phyloP scores from a whole-genome alignment of 1,284 basidiomycete genomes.

The Ustilago cynodontis region DNA sequence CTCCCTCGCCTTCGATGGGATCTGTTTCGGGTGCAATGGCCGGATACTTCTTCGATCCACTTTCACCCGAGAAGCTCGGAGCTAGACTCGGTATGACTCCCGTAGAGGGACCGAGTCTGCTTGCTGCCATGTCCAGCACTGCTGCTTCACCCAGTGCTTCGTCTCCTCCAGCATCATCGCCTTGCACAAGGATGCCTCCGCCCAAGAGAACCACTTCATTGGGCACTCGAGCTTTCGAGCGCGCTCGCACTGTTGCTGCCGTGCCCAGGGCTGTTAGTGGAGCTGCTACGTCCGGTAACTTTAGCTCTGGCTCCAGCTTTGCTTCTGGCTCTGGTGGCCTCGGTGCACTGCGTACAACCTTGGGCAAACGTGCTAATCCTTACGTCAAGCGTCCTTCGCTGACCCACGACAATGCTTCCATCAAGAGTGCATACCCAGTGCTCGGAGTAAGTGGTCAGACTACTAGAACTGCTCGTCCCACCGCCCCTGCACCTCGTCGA shows the following conservation, averaged over 20 bases:
- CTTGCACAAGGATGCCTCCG: conserved; percentile 42
- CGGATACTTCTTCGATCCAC: conserved; percentile 63
- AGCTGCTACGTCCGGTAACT: conserved; percentile 3
- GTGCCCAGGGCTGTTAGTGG: conserved; percentile 22
- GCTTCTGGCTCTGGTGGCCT: conserved; percentile 9
- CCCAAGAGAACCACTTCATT: conserved; percentile 46
- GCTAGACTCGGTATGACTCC: conserved; percentile 30
- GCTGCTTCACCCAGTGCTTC: conserved; percentile 35
- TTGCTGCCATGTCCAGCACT: conserved; percentile 44
- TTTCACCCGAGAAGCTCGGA: conserved; percentile 58
- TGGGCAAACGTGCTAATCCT: conserved; percentile 61
- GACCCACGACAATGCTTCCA: conserved; percentile 16
- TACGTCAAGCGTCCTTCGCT: conserved; percentile 56
- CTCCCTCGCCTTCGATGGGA: conserved; percentile 49
- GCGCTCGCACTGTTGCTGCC: conserved; percentile 42
- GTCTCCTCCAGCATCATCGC: conserved; percentile 45
- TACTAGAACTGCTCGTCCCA: conserved; percentile 31
- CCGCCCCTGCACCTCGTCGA: conserved; percentile 54
- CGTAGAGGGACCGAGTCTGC: conserved; percentile 34
- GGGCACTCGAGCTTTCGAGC: conserved; percentile 44
- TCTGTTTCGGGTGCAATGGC: conserved; percentile 49
- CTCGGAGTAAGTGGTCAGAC: conserved; percentile 40
- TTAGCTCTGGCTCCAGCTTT: conserved; percentile 5
- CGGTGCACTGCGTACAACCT: conserved; percentile 28
- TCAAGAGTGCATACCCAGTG: conserved; percentile 55